Conservation (phyloP, 1,139 yeast genomes). For the Saccharomyces hybrid region DNA sequence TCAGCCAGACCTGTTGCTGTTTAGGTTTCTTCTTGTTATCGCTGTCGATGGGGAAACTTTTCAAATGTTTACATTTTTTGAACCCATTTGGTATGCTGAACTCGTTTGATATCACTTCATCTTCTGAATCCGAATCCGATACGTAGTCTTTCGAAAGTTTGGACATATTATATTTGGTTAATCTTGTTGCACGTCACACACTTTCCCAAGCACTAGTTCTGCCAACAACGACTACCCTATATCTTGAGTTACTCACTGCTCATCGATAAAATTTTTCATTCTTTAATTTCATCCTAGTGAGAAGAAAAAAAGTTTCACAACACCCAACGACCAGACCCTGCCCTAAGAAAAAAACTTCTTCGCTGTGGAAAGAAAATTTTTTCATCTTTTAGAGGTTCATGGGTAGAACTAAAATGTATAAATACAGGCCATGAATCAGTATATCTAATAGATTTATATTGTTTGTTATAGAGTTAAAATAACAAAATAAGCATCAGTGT, state of each 20-base stretch:
- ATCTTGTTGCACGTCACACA: background rate
- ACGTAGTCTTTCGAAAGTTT: constrained; percentile 24
- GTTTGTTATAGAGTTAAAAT: background rate
- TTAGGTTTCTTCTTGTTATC: constrained; percentile 16
- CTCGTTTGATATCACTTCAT: constrained; percentile 15
- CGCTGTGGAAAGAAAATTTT: background rate
- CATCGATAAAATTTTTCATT: background rate
- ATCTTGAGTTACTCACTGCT: background rate
- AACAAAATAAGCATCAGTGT: background rate
- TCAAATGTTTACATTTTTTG: constrained; percentile 26
- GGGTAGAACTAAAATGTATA: background rate
- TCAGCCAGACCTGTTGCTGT: constrained; percentile 60
- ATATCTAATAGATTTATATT: background rate
- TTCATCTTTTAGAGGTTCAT: background rate
- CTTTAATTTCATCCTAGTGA: background rate
- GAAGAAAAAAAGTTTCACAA: background rate
- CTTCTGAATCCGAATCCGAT: constrained; percentile 24
- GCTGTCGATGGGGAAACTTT: constrained; percentile 15
- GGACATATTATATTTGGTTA: constrained; percentile 7
- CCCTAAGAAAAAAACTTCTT: background rate
- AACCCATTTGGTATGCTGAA: constrained; percentile 20
- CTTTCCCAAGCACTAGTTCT: background rate
- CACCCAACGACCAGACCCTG: background rate
- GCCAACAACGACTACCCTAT: background rate
- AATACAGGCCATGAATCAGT: background rate